Base-by-base conservation (phyloP, 2,329 filamentous ascomycete genomes). In the Hirsutella rhossiliensis region DNA sequence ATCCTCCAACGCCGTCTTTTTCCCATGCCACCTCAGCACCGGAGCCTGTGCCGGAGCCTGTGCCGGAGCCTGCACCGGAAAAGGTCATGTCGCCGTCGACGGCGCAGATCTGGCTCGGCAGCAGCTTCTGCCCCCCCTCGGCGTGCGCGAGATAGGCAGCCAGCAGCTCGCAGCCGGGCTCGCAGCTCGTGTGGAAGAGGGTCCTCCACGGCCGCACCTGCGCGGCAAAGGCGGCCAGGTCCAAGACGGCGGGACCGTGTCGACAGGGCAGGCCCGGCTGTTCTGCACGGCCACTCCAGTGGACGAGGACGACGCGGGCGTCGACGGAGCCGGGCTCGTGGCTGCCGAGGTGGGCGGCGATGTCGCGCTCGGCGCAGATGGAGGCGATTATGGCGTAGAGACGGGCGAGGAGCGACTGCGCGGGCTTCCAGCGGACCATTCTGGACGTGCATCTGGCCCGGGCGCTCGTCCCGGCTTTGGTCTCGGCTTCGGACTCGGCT, bases 381-480 rank as follows among this genome's bases (percentile, higher is more conserved):
- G 80, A 67, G 30, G 82, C 82, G 45, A 92, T 68, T 41, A 96
- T 72, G 54, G 80, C 80, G 69, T 97, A 97, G 20, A 94, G 59
- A 23, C 76, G 76, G 3, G 84, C 84, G 19, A 96, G 65, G 5
- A 90, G 69, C n/a, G 73, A 70, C 61, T 95, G 87, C 0, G 80
- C 75, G n/a, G 72, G 64, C 30, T 71, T 58, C 73, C 88, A 94
- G 17, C 76, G 67, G 65, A 20, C 73, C 67, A 52, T 36, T 48
- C 72, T 31, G 39, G 37, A 18, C 42, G 45, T 27, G 23, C 23
- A 3, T 27, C 23, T 27, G 23, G 23, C 23, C 23, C 23, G 23
- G 23, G 23, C 23, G 23, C 23, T 27, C 2, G 23, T 27, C 5
- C 9, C 23, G 3, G 23, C 5, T 9, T 19, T 65, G 63, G 20